These are phyloP conservation scores for Tetrapisispora nanseiensis DNA, from an alignment of 805 yeast genomes.

Conservation along the genomic window DNA sequence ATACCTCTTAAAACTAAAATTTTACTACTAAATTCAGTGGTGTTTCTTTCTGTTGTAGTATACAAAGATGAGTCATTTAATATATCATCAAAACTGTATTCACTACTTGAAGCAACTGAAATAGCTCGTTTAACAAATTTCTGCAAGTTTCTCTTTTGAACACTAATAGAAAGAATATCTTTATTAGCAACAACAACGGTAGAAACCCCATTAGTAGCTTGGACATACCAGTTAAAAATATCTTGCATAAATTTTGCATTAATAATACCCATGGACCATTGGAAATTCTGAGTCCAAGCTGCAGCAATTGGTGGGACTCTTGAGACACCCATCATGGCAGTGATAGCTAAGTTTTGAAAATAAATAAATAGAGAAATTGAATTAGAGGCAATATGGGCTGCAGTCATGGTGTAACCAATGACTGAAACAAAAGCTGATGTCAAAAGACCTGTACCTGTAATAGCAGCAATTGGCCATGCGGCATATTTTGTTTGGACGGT, in stretches of 20 bases:
- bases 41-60: constrained; percentile 61
- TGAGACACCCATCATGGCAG: constrained; percentile 91
- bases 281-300: constrained; percentile 95
- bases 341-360: constrained; percentile 86
- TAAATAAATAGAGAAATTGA: constrained; percentile 85
- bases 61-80: constrained; percentile 44
- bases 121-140: constrained; percentile 31
- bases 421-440: constrained; percentile 83
- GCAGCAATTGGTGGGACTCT: constrained; percentile 93
- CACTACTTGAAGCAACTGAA: constrained; percentile 24
- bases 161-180: constrained; percentile 66
- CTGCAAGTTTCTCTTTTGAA: constrained; percentile 45
- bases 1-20: constrained; percentile 83
- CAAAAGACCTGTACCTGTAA: constrained; percentile 78
- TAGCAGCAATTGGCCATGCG: constrained; percentile 91
- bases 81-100: constrained; percentile 40
- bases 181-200: constrained; percentile 62
- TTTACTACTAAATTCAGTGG: constrained; percentile 46
- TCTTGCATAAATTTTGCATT: constrained; percentile 65
- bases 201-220: constrained; percentile 84
- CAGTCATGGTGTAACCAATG: constrained; percentile 82
- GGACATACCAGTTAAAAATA: constrained; percentile 88
- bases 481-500: constrained; percentile 90
- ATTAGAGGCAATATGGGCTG: constrained; percentile 96
- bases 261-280: constrained; percentile 93